Conservation (phyloP, 345 rosid genomes). For the Theobroma cacao region DNA sequence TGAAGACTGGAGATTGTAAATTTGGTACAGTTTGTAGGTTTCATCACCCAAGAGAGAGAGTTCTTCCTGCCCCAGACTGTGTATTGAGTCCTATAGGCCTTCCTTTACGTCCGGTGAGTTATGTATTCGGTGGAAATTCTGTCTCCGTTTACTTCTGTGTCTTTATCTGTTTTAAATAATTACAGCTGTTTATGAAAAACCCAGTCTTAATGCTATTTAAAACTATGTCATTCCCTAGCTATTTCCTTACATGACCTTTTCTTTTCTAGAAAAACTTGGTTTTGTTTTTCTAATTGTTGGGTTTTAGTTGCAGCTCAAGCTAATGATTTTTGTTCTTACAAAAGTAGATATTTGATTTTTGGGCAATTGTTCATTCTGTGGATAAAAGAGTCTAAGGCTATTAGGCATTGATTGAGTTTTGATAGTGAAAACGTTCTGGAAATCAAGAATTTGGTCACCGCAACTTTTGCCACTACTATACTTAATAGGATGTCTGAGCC, state of each 20-base stretch:
- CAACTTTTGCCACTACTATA: not conserved
- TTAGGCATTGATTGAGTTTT: not conserved
- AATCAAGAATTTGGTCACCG: not conserved
- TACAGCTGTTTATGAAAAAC: not conserved
- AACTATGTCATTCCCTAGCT: not conserved
- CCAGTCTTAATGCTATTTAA: not conserved
- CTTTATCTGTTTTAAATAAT: not conserved
- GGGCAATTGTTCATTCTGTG: not conserved
- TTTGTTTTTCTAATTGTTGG: not conserved
- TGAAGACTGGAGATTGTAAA: constrained; percentile 98
- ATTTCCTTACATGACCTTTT: not conserved
- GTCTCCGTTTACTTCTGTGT: not conserved
- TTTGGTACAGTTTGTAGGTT: constrained; percentile 94
- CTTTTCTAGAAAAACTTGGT: not conserved
- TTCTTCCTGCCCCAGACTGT: constrained; percentile 92
- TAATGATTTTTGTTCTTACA: not conserved
- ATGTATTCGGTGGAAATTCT: not conserved
- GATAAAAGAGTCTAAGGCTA: not conserved
- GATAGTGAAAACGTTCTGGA: not conserved
- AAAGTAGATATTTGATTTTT: not conserved
- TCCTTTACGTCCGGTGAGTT: constrained; percentile 91
- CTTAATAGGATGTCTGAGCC: not conserved
- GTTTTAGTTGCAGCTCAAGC: not conserved
- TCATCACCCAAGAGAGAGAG: constrained; percentile 96
- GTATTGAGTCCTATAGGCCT: constrained; percentile 82